Base-by-base conservation (phyloP, 495 filamentous ascomycete genomes). In the Beverwykella pulmonaria region DNA sequence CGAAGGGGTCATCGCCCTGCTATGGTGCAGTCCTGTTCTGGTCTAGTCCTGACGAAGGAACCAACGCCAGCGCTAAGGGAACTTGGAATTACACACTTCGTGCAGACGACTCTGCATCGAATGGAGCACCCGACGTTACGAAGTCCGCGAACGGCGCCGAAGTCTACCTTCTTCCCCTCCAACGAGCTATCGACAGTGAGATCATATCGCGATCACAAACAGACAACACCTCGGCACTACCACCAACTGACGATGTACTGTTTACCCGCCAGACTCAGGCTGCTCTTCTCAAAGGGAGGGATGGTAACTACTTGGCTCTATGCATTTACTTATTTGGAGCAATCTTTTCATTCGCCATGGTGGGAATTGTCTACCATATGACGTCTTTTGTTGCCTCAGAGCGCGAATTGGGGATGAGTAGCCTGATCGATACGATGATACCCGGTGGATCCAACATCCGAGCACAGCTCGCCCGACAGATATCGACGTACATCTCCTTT, bases 371-470 rank as follows among this genome's bases (percentile, higher is more conserved):
- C 6, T 23, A 22, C 34, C 90, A 94, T 69, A 78, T 92, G 59
- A 86, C 87, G 19, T 91, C 91, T 1, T 83, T 90, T 68, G 86
- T 91, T 62, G 90, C 90, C 14, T 82, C 84, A 22, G 91, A 94
- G 77, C 80, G 91, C 48, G 91, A 94, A 77, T 77, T 84, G 46
- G 91, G 90, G 59, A 90, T 92, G 83, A 87, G 88, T 27, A 88
- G 90, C 46, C 79, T 94, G 47, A 80, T 93, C 50, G 91, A 94
- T 74, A 87, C 90, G 36, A 93, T 91, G 86, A 91, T 92, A 83
- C 85, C 87, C 23, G 88, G 87, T 64, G 74, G 75, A 29, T 77
- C 79, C 25, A 77, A 79, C 17, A 91, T 88, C 87, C 75, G 88
- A 70, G 84, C 85, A 12, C 90, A 93, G 78, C 78, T 82, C 23